phyloP scores from a whole-genome alignment of 2,329 filamentous ascomycete species.

The Gaeumannomyces sp. region DNA sequence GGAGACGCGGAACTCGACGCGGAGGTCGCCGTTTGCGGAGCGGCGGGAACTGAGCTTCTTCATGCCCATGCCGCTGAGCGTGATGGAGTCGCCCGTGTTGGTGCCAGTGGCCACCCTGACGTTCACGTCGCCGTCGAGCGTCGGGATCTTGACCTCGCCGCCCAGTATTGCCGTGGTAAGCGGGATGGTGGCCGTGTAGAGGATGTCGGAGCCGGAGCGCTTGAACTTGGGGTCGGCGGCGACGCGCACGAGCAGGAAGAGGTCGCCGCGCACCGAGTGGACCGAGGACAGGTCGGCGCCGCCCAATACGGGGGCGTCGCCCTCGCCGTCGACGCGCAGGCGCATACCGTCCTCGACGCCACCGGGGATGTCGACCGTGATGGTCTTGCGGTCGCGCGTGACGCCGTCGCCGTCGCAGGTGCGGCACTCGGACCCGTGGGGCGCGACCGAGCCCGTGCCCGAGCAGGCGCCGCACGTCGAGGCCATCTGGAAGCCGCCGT shows the following conservation, averaged over 20 bases:
- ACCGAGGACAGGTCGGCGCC: constrained; percentile 56
- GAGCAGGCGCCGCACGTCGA: constrained; percentile 79
- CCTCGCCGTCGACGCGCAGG: constrained; percentile 75
- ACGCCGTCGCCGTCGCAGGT: constrained; percentile 80
- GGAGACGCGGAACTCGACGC: constrained; percentile 86
- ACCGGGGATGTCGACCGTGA: constrained; percentile 86
- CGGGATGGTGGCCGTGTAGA: constrained; percentile 87
- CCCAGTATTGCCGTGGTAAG: constrained; percentile 89
- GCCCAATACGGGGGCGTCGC: constrained; percentile 77
- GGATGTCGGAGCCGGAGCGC: constrained; percentile 78
- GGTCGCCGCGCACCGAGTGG: constrained; percentile 70
- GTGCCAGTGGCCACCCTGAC: constrained; percentile 90
- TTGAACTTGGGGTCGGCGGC: constrained; percentile 87
- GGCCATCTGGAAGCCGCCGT: constrained; percentile 93
- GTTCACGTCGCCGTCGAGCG: constrained; percentile 82
- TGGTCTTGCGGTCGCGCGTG: constrained; percentile 72
- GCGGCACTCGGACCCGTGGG: constrained; percentile 73
- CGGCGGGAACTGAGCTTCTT: constrained; percentile 68
- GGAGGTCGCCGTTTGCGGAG: constrained; percentile 70
- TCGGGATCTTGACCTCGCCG: constrained; percentile 84
- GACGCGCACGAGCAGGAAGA: constrained; percentile 87
- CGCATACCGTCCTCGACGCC: constrained; percentile 97
- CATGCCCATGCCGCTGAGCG: constrained; percentile 88
- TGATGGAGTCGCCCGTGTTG: constrained; percentile 86
- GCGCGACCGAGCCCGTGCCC: constrained; percentile 70